Percentiles rank a stretch among this genome's conserved stretches.
Conservation (phyloP, 2,329 filamentous ascomycete genomes). For the Phyllosticta citribraziliensis region DNA sequence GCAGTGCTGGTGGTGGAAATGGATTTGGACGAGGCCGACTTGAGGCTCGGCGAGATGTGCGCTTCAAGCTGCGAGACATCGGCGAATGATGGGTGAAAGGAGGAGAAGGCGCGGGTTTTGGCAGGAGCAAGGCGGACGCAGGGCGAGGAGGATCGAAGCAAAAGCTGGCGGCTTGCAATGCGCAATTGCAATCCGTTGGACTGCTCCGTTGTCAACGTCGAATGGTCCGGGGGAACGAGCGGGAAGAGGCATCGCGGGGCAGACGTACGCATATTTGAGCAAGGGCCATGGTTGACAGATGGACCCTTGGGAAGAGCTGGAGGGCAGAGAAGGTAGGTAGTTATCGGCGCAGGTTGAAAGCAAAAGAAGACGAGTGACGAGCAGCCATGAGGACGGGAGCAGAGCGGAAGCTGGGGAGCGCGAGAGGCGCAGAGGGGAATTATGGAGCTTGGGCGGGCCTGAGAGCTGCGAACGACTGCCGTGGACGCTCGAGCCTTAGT, state of each 20-base stretch:
- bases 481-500: conserved; percentile 1
- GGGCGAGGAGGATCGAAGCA: neutral
- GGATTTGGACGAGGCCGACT: neutral
- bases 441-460: conserved; percentile 7
- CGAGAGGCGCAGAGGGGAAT: neutral
- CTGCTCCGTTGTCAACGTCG: conserved; percentile 10
- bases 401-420: neutral
- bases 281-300: conserved; percentile 9
- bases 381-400: conserved; percentile 7
- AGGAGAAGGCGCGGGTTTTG: conserved; percentile 1
- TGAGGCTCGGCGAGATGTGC: conserved; percentile 14
- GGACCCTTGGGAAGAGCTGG: neutral
- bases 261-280: conserved; percentile 10
- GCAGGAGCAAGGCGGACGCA: neutral
- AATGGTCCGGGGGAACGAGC: neutral
- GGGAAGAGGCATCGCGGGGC: neutral
- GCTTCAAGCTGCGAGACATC: neutral
- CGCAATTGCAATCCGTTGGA: conserved; percentile 21
- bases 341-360: conserved; percentile 5
- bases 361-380: neutral
- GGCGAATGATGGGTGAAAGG: neutral
- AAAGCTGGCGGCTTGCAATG: conserved; percentile 16
- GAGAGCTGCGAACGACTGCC: neutral
- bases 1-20: neutral
- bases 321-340: neutral